Conservation (phyloP, 371 early-diverging fungal genomes). For the Mucor circinelloides region DNA sequence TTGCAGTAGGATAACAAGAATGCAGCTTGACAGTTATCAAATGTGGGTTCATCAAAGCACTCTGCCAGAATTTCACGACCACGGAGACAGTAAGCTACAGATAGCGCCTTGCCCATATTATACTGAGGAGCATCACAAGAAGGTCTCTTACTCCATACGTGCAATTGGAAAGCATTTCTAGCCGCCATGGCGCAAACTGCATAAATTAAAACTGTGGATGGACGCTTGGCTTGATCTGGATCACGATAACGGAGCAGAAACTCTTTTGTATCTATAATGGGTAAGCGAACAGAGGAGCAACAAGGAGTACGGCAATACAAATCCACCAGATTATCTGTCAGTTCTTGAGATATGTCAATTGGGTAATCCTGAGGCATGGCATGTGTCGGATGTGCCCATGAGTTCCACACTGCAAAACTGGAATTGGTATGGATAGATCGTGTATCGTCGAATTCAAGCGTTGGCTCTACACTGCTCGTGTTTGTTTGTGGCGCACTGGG, state of each 20-base stretch:
- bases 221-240: constrained; percentile 25
- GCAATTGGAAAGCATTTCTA: constrained; percentile 51
- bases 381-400: constrained; percentile 29
- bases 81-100: constrained; percentile 44
- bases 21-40: constrained; percentile 43
- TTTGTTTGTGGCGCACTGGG: not conserved
- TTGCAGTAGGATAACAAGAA: constrained; percentile 47
- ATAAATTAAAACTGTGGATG: constrained; percentile 38
- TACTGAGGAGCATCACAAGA: constrained; percentile 32
- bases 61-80: constrained; percentile 43
- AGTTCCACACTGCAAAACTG: constrained; percentile 38
- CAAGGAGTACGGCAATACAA: constrained; percentile 50
- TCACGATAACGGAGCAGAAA: constrained; percentile 33
- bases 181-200: constrained; percentile 53
- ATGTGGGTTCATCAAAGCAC: constrained; percentile 45
- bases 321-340: constrained; percentile 42
- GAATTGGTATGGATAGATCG: constrained; percentile 22
- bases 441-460: constrained; percentile 8
- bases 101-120: constrained; percentile 51
- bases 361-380: constrained; percentile 41
- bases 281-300: constrained; percentile 39
- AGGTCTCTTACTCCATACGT: constrained; percentile 46
- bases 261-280: constrained; percentile 36
- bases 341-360: constrained; percentile 39
- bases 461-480: not conserved